These are phyloP conservation scores for Mycena polygramma DNA, from an alignment of 768 basidiomycete genomes.

Conservation along the genomic window DNA sequence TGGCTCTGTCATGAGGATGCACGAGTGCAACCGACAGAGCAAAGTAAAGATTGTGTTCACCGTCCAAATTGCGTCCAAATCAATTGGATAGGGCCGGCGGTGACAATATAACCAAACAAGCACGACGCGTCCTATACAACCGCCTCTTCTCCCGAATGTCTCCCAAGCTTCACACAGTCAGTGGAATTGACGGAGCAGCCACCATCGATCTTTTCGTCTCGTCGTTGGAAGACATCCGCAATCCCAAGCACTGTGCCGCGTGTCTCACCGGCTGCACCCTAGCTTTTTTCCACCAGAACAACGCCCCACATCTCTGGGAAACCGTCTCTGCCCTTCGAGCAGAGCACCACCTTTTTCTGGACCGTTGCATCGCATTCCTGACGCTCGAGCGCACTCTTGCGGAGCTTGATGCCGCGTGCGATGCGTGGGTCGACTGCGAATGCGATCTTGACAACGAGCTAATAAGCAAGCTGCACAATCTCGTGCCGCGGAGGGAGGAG, in stretches of 20 bases:
- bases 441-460: conserved; percentile 10
- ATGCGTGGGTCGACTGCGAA: neutral
- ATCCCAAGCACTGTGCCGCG: conserved; percentile 15
- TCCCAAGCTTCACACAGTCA: conserved; percentile 4
- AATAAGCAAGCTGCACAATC: conserved; percentile 10
- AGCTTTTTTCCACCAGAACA: conserved; percentile 15
- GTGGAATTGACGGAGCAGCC: conserved; percentile 5
- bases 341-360: neutral
- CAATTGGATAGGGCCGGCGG: no score
- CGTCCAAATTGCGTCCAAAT: no score
- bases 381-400: conserved; percentile 15
- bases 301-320: conserved; percentile 1
- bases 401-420: conserved; percentile 1
- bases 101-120: neutral
- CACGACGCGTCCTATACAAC: neutral
- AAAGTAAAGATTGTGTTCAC: no score
- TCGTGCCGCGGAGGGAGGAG: neutral
- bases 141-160: neutral
- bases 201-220: conserved; percentile 16
- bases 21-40: no score
- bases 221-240: conserved; percentile 12
- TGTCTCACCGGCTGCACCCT: conserved; percentile 15
- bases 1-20: no score
- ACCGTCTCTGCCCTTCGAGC: neutral
- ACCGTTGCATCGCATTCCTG: conserved; percentile 16